Conservation (phyloP, 495 filamentous ascomycete genomes). For the Tuber aestivum region DNA sequence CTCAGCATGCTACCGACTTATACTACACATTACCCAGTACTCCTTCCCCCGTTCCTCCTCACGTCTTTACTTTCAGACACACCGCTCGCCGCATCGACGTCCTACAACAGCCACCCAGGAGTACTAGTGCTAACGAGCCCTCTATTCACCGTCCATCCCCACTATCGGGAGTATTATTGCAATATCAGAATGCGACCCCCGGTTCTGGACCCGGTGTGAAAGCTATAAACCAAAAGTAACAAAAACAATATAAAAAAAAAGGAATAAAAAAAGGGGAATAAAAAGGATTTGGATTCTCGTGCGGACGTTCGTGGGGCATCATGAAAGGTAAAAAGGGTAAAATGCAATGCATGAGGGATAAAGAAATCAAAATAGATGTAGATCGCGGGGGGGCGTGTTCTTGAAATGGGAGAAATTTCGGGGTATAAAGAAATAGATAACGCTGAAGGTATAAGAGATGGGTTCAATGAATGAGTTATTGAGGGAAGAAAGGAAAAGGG, state of each 20-base stretch:
- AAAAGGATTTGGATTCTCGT: neutral
- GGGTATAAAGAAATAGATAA: constrained; percentile 11
- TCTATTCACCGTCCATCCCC: neutral
- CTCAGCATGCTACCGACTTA: constrained; percentile 3
- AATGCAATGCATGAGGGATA: neutral
- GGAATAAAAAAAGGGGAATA: neutral
- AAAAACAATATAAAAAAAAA: neutral
- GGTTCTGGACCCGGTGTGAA: neutral
- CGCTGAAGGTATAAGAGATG: constrained; percentile 10
- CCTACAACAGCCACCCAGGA: neutral
- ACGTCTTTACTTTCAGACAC: neutral
- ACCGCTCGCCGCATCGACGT: no score
- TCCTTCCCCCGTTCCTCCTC: neutral
- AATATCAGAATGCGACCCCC: neutral
- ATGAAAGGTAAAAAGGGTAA: neutral
- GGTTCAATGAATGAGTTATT: neutral
- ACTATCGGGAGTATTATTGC: neutral
- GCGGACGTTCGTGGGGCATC: neutral
- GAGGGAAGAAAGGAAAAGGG: constrained; percentile 16
- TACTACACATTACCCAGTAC: constrained; percentile 1
- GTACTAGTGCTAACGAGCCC: neutral
- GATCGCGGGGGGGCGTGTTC: neutral
- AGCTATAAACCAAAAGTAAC: neutral
- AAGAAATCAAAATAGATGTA: neutral
- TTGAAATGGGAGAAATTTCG: neutral